These are phyloP conservation scores for Zygotorulaspora chibaensis DNA, from an alignment of 805 yeast species.

Conservation along the genomic window DNA sequence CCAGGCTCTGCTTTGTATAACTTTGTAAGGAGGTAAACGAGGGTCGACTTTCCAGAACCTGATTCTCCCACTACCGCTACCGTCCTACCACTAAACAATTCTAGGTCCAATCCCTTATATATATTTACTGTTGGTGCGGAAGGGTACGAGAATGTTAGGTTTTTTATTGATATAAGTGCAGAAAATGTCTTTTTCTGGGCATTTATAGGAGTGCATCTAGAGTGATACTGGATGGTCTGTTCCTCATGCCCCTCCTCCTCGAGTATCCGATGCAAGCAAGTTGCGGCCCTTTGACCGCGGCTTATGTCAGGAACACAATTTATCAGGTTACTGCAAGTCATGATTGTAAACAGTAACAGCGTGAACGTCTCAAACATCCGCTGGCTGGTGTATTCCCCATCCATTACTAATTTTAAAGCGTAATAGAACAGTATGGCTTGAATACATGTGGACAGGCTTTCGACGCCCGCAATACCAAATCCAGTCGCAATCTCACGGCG, in stretches of 20 bases:
- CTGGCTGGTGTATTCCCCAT: conserved; percentile 49
- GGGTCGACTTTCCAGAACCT: conserved; percentile 89
- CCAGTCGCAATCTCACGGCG: conserved; percentile 61
- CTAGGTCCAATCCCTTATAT: conserved; percentile 42
- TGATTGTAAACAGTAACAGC: conserved; percentile 66
- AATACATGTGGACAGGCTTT: conserved; percentile 51
- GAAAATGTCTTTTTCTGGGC: background rate
- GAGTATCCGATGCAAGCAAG: conserved; percentile 43
- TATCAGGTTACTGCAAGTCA: conserved; percentile 56
- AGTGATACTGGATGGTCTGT: conserved; percentile 1
- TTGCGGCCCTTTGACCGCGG: conserved; percentile 73
- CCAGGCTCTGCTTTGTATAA: conserved; percentile 42
- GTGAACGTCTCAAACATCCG: conserved; percentile 67
- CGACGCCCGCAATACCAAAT: conserved; percentile 57
- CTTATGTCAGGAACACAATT: conserved; percentile 72
- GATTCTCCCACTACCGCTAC: conserved; percentile 79
- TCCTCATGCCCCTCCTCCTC: conserved; percentile 15
- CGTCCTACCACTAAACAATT: conserved; percentile 44
- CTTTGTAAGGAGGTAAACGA: conserved; percentile 52
- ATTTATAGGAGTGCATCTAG: background rate
- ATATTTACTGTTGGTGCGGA: conserved; percentile 29
- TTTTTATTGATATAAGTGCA: conserved; percentile 38
- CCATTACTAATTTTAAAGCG: conserved; percentile 69
- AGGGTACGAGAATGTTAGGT: conserved; percentile 51
- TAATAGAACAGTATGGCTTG: conserved; percentile 74